Evolutionary conservation across 257 asterid genomes (phyloP), one percentile per base, ranked within the genome.

Genomic region (Lantana camara): DNA sequence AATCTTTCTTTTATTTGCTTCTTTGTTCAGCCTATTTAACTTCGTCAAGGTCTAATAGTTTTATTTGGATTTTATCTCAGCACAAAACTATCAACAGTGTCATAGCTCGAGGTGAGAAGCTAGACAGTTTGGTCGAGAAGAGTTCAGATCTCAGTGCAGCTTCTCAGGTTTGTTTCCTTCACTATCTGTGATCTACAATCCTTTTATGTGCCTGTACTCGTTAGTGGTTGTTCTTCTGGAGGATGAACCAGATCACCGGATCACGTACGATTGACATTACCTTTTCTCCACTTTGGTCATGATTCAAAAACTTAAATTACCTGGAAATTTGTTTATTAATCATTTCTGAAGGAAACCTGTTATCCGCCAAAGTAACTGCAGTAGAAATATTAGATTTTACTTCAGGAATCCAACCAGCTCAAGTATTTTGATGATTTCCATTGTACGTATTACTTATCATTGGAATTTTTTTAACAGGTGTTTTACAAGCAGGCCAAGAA

Each of bases 101-200:
- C 57, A 81, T 86, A 29, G 98, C 50, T 68, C 81, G 95, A 52
- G 98, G 98, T 12, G 94, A 77, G 81, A 91, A 86, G 88, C 86
- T 88, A 5, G 96, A 91, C 75, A 91, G 88, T 75, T 83, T 91
- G 87, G 98, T 91, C 35, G 95, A 84, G 35, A 91, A 91, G 88
- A 91, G 98, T 74, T 88, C 96, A 47, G 98, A 91, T 78, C 94
- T 86, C 42, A 86, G 98, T 59, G 82, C 95, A 52, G 95, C 98
- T 60, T 91, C 98, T 41, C 98, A 86, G 95, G 98, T 91, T 40
- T 29, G 66, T 62, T 53, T 46, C 34, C n/a, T n/a, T n/a, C n/a
- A n/a, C n/a, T n/a, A n/a, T n/a, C n/a, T n/a, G n/a, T n/a, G n/a
- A n/a, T n/a, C n/a, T n/a, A n/a, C n/a, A n/a, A n/a, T n/a, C n/a